Evolutionary conservation across 768 basidiomycete genomes (phyloP).

Genomic region (Lactarius evosmus): DNA sequence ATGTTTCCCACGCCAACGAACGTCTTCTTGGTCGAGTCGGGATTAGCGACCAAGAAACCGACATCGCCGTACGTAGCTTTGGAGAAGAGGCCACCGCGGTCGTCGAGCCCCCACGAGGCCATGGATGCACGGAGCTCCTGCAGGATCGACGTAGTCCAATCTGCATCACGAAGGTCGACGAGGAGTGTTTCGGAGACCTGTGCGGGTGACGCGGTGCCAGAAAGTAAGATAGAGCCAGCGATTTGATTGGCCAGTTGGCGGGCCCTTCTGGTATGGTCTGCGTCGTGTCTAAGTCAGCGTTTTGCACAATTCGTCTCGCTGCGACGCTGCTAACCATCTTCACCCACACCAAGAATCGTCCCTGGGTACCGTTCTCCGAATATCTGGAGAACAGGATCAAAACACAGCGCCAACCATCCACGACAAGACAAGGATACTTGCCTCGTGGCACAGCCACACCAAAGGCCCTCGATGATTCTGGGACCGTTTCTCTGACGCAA

Average conservation of each 20-base stretch:
- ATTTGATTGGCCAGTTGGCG: constrained; percentile 18
- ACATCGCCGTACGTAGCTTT: constrained; percentile 15
- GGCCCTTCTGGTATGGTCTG: constrained; percentile 16
- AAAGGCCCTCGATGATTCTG: constrained; percentile 17
- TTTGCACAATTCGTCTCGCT: not conserved
- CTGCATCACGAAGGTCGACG: constrained; percentile 12
- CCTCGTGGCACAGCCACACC: constrained; percentile 23
- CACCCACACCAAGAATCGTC: constrained; percentile 13
- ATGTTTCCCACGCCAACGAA: constrained; percentile 14
- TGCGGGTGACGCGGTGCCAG: constrained; percentile 20
- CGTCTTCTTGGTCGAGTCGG: constrained; percentile 13
- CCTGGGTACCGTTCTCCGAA: constrained; percentile 21
- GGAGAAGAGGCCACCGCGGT: constrained; percentile 15
- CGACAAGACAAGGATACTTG: not conserved
- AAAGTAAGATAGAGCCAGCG: constrained; percentile 13
- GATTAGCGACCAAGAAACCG: constrained; percentile 9
- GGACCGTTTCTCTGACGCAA: not conserved
- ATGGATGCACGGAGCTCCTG: constrained; percentile 18
- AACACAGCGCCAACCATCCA: no score
- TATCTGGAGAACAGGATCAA: not conserved
- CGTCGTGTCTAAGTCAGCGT: not conserved
- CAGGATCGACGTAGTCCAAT: constrained; percentile 13
- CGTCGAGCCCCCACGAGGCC: constrained; percentile 18
- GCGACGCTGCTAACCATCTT: constrained; percentile 3
- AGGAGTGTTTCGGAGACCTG: constrained; percentile 22